Evolutionary conservation across 1,139 yeast genomes (phyloP).

Genomic region (Taiozyma sp.): DNA sequence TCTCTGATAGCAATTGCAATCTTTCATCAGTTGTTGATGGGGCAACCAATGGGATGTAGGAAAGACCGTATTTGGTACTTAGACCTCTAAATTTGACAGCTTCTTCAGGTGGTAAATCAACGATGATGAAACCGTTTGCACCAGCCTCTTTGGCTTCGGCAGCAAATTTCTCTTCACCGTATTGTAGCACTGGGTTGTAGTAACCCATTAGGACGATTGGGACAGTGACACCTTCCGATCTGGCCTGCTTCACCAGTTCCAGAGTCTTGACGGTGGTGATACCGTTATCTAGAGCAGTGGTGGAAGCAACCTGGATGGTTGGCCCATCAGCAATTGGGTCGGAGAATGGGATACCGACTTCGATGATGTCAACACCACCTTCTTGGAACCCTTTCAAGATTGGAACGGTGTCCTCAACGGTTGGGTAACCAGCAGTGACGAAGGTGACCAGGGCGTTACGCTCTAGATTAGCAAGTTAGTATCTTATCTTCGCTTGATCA

Average conservation of each 20-base stretch:
- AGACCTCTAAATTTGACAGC: conserved; percentile 78
- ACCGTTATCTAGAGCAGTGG: conserved; percentile 73
- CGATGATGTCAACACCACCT: conserved; percentile 94
- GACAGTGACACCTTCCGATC: conserved; percentile 75
- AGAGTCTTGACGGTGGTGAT: conserved; percentile 64
- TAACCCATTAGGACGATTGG: conserved; percentile 96
- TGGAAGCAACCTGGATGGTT: conserved; percentile 85
- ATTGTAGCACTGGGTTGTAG: conserved; percentile 87
- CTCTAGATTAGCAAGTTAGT: conserved; percentile 24
- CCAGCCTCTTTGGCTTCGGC: conserved; percentile 79
- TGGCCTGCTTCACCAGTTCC: conserved; percentile 67
- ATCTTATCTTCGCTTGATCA: not conserved
- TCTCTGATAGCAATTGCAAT: conserved; percentile 65
- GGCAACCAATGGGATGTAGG: conserved; percentile 90
- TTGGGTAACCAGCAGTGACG: conserved; percentile 92
- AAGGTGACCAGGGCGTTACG: conserved; percentile 90
- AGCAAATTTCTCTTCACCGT: conserved; percentile 82
- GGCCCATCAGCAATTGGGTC: conserved; percentile 99
- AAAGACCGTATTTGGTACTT: conserved; percentile 63
- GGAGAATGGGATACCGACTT: conserved; percentile 94
- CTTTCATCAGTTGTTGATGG: conserved; percentile 94
- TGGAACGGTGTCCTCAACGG: conserved; percentile 81
- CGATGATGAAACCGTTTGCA: conserved; percentile 90
- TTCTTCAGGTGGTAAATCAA: conserved; percentile 97
- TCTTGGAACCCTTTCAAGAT: conserved; percentile 82